These are phyloP conservation scores for Podospora conica DNA, from an alignment of 495 filamentous ascomycete genomes.

Conservation along the genomic window DNA sequence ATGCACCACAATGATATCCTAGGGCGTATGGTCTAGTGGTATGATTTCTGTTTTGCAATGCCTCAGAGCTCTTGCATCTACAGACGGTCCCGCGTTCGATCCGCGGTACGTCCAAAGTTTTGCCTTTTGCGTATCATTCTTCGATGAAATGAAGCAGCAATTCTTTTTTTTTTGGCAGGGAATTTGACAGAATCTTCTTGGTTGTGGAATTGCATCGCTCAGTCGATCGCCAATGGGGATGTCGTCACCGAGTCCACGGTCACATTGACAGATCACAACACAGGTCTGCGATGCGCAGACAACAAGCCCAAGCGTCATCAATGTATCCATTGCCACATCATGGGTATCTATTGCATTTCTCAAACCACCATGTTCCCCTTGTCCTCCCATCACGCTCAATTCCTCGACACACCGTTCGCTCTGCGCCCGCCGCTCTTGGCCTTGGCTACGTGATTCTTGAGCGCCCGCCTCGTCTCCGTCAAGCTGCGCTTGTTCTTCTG, in stretches of 20 bases:
- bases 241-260: not conserved
- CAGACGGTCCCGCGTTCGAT: slow-evolving; percentile 5
- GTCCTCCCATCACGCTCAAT: not conserved
- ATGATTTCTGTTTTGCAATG: slow-evolving; percentile 10
- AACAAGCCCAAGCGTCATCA: not conserved
- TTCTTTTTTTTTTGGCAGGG: too few relatives aligned
- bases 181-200: too few relatives aligned
- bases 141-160: too few relatives aligned
- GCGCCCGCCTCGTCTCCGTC: slow-evolving; percentile 65
- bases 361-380: not conserved
- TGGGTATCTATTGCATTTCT: not conserved
- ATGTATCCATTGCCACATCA: not conserved
- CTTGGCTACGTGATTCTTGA: slow-evolving; percentile 77
- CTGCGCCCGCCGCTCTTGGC: slow-evolving; percentile 78
- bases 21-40: slow-evolving; percentile 7
- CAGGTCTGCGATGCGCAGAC: not conserved
- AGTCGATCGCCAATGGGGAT: too few relatives aligned
- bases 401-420: slow-evolving; percentile 49
- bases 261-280: not conserved
- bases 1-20: not conserved
- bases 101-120: slow-evolving; percentile 1
- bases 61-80: not conserved
- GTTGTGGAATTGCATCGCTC: too few relatives aligned
- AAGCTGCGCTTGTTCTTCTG: slow-evolving; percentile 89
- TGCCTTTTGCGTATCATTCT: too few relatives aligned